Conservation (phyloP, 768 basidiomycete genomes). For the Myochromella boudieri region DNA sequence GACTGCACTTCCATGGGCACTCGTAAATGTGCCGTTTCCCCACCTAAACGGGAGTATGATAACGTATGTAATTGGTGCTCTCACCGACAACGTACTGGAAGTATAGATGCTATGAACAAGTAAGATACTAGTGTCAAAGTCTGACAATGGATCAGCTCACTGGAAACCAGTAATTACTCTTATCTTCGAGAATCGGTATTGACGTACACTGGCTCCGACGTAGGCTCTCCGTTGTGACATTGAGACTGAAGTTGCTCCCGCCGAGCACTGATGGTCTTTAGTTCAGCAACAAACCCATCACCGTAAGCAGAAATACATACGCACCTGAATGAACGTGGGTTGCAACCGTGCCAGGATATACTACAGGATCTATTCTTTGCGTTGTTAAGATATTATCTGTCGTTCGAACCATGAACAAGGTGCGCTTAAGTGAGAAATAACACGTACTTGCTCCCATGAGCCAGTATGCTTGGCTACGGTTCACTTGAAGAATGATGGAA, state of each 20-base stretch:
- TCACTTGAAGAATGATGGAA: neutral
- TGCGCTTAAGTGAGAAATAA: neutral
- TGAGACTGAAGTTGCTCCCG: slow-evolving; percentile 36
- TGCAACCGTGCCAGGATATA: slow-evolving; percentile 31
- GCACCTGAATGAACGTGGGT: slow-evolving; percentile 33
- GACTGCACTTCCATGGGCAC: slow-evolving; percentile 33
- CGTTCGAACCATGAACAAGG: neutral
- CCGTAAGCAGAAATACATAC: neutral
- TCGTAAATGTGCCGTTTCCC: slow-evolving; percentile 37
- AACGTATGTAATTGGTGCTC: neutral
- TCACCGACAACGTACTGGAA: slow-evolving; percentile 27
- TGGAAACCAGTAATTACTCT: slow-evolving; percentile 34
- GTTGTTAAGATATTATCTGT: slow-evolving; percentile 35
- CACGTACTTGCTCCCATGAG: slow-evolving; percentile 30
- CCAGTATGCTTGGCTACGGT: slow-evolving; percentile 20
- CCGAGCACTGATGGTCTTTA: slow-evolving; percentile 27
- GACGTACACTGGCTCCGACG: slow-evolving; percentile 35
- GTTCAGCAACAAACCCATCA: neutral
- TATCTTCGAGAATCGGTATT: slow-evolving; percentile 35
- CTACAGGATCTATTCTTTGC: slow-evolving; percentile 37
- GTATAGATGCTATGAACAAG: slow-evolving; percentile 18
- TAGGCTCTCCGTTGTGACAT: slow-evolving; percentile 27
- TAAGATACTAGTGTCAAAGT: neutral
- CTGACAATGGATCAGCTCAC: slow-evolving; percentile 4
- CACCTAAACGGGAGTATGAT: slow-evolving; percentile 20